Evolutionary conservation across 2,329 filamentous ascomycete species (phyloP), one percentile per base, ranked within the genome.

Genomic region (Thielaviopsis populi): DNA sequence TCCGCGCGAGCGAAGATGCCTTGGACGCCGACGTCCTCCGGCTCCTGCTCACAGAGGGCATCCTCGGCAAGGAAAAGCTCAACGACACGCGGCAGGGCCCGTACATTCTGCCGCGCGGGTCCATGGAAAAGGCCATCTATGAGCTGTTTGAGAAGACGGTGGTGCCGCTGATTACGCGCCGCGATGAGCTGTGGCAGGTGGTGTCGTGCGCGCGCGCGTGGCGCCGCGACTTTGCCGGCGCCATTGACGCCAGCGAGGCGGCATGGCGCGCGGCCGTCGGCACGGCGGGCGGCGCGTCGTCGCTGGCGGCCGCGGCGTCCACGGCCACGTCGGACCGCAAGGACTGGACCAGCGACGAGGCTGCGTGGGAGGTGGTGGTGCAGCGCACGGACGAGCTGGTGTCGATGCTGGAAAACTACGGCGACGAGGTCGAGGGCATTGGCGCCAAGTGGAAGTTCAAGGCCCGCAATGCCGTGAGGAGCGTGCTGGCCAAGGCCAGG

Each of bases 361-460:
- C 78, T 53, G 81, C 81, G 19, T 96, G 89, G 88, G 76, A 83
- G 66, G 78, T 79, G 0, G 83, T 95, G 3, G 89, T 95, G 2
- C 79, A 83, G 67, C 83, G 89, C 61, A 97, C 94, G 0, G 83
- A 91, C 64, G 85, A 89, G 71, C 75, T 97, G 50, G 89, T 94
- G 0, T 85, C 88, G 68, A 83, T 88, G 61, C 89, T 96, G 74
- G 88, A 94, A 75, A 90, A 86, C 72, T 84, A 91, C 69, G 88
- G 88, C 0, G 76, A 78, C 0, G 79, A 82, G 68, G 79, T 84
- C 22, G 83, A 85, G 67, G 71, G 83, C 37, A 84, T 96, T 1
- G 89, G 89, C 1, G 81, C 80, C 65, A 86, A 85, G 70, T 99
- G 94, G 94, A 88, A 83, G 73, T 88, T 88, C 68, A 97, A 96